These are phyloP conservation scores for Cardiospermum halicacabum DNA, from an alignment of 345 rosid genomes.

Conservation along the genomic window DNA sequence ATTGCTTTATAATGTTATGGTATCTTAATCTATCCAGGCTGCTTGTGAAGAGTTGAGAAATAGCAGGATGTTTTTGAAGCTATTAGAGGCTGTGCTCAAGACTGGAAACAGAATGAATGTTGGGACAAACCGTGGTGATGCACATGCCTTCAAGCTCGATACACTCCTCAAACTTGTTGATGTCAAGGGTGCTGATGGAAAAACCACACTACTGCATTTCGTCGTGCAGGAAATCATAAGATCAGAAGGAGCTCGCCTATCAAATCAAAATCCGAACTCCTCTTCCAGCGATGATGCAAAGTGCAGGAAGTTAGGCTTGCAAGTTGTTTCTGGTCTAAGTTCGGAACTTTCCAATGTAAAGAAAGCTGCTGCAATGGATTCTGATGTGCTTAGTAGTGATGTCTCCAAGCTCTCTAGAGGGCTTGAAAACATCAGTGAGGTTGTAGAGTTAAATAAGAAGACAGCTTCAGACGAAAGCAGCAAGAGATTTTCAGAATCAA, in stretches of 20 bases:
- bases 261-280: constrained; percentile 37
- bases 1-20: neutral
- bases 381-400: constrained; percentile 76
- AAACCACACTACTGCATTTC: constrained; percentile 93
- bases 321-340: constrained; percentile 84
- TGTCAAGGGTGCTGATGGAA: constrained; percentile 94
- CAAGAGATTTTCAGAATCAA: constrained; percentile 60
- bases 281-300: constrained; percentile 52
- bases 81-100: constrained; percentile 91
- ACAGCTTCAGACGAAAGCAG: constrained; percentile 32
- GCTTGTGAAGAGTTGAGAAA: constrained; percentile 94
- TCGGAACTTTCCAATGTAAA: constrained; percentile 77
- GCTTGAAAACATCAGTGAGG: constrained; percentile 45
- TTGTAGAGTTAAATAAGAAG: constrained; percentile 41
- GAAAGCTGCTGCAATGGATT: constrained; percentile 98
- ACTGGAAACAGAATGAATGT: constrained; percentile 99
- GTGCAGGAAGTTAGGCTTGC: constrained; percentile 84
- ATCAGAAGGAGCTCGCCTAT: constrained; percentile 83
- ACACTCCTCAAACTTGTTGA: constrained; percentile 94
- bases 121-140: constrained; percentile 97
- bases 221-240: constrained; percentile 96
- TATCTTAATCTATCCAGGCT: constrained; percentile 37
- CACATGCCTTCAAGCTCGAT: constrained; percentile 96
- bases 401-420: constrained; percentile 83
- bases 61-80: constrained; percentile 90